A percentile compares a stretch with the other conserved stretches of the same genome.
phyloP scores from a whole-genome alignment of 306 rosid genomes.

The Lotus japonicus region DNA sequence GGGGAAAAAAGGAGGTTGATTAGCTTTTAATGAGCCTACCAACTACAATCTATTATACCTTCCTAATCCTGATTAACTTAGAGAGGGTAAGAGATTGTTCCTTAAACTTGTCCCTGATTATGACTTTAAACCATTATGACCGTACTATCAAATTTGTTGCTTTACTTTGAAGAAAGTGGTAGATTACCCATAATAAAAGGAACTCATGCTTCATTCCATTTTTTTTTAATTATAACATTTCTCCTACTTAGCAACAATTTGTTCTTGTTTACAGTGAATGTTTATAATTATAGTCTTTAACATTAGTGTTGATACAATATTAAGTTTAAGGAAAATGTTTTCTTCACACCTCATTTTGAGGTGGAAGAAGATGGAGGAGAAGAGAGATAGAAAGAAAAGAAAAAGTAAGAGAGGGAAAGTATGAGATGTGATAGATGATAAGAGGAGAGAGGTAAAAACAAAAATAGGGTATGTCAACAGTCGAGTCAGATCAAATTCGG shows the following conservation, averaged over 20 bases:
- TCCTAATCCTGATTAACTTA: slow-evolving; percentile 14
- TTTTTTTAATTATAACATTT: neutral
- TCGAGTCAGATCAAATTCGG: too few species aligned
- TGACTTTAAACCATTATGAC: slow-evolving; percentile 27
- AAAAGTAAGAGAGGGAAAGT: too few species aligned
- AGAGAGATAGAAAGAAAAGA: too few species aligned
- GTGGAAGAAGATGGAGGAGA: too few species aligned
- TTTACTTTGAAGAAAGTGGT: slow-evolving; percentile 28
- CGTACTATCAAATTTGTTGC: slow-evolving; percentile 22
- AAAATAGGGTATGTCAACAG: too few species aligned
- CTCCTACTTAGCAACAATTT: neutral
- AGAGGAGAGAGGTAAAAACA: too few species aligned
- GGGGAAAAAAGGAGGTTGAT: neutral
- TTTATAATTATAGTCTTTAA: too few species aligned
- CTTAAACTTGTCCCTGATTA: slow-evolving; percentile 33
- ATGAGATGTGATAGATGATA: too few species aligned
- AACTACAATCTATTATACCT: slow-evolving; percentile 2
- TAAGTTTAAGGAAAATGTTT: too few species aligned
- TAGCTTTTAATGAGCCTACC: neutral
- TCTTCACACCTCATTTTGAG: too few species aligned
- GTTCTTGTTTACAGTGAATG: neutral
- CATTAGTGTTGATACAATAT: too few species aligned
- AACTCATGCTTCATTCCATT: neutral
- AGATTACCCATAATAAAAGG: slow-evolving; percentile 11
- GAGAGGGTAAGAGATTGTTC: slow-evolving; percentile 14